Conservation (phyloP, 225 moss, liverwort and hornwort species). For the Physcomitrium patens region DNA sequence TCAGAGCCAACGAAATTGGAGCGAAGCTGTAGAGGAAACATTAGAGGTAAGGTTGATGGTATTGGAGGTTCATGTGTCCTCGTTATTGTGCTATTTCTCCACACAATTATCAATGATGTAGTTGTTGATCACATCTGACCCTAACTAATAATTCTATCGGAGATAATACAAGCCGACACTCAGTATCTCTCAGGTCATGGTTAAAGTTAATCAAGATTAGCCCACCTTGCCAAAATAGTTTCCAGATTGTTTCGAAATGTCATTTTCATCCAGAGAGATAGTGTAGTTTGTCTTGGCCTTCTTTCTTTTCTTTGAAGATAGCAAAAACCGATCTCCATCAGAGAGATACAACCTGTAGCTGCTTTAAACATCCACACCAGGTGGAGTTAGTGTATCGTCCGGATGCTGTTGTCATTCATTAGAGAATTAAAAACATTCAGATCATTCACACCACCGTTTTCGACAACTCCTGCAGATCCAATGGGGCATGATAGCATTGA, state of each 20-base stretch:
- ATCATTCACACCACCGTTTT: neutral
- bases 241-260: conserved; percentile 71
- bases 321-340: conserved; percentile 68
- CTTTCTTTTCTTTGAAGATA: conserved; percentile 73
- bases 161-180: neutral
- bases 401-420: neutral
- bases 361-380: conserved; percentile 21
- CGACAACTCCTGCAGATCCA: neutral
- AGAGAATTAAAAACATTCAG: neutral
- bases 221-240: conserved; percentile 95
- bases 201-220: neutral
- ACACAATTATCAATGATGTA: neutral
- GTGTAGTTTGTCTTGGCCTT: conserved; percentile 71
- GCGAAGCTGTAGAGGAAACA: conserved; percentile 53
- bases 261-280: conserved; percentile 80
- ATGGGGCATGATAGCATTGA: neutral
- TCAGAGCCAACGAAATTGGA: conserved; percentile 91
- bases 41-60: neutral
- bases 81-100: neutral
- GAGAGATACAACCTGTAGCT: conserved; percentile 77
- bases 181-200: neutral
- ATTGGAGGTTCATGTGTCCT: neutral
- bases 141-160: neutral
- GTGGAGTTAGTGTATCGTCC: neutral
- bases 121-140: neutral